Percentiles rank a stretch among this genome's conserved stretches.
Conservation (phyloP, 2,329 filamentous ascomycete species). For the Raffaelea albimanens region DNA sequence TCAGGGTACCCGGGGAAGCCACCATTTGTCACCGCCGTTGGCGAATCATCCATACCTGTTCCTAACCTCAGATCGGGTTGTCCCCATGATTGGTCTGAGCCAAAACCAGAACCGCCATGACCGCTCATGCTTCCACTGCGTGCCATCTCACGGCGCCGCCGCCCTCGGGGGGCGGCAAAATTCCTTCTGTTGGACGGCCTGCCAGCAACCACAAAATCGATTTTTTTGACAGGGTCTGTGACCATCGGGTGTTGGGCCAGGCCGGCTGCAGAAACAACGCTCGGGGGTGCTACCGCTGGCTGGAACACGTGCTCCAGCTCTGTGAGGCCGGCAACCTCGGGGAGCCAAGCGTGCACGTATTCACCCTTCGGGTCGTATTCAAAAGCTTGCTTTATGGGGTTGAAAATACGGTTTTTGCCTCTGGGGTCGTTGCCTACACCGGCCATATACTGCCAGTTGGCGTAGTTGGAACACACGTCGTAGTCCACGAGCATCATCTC, state of each 20-base stretch:
- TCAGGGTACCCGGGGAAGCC: too few species aligned
- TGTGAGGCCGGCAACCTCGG: slow-evolving; percentile 38
- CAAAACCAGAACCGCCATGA: too few species aligned
- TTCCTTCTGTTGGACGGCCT: too few species aligned
- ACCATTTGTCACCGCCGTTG: too few species aligned
- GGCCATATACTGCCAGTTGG: slow-evolving; percentile 74
- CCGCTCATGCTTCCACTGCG: too few species aligned
- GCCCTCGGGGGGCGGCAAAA: too few species aligned
- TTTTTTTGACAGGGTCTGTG: slow-evolving; percentile 43
- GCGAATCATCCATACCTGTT: too few species aligned
- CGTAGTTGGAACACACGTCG: slow-evolving; percentile 68
- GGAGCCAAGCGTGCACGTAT: slow-evolving; percentile 66
- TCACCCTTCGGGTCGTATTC: slow-evolving; percentile 64
- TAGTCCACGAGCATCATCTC: slow-evolving; percentile 68
- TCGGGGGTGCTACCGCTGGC: slow-evolving; percentile 52
- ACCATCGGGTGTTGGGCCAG: slow-evolving; percentile 54
- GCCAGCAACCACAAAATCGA: too few species aligned
- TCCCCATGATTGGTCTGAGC: too few species aligned
- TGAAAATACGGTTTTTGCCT: slow-evolving; percentile 64
- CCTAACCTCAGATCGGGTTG: too few species aligned
- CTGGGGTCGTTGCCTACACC: slow-evolving; percentile 74
- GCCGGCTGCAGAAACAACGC: slow-evolving; percentile 46
- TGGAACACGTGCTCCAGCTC: slow-evolving; percentile 55
- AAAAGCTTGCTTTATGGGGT: slow-evolving; percentile 70
- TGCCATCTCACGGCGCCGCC: too few species aligned